A percentile compares a stretch with the other conserved stretches of the same genome.
Conservation (phyloP, 805 yeast genomes). For the Tetrapisispora namnaoensis region DNA sequence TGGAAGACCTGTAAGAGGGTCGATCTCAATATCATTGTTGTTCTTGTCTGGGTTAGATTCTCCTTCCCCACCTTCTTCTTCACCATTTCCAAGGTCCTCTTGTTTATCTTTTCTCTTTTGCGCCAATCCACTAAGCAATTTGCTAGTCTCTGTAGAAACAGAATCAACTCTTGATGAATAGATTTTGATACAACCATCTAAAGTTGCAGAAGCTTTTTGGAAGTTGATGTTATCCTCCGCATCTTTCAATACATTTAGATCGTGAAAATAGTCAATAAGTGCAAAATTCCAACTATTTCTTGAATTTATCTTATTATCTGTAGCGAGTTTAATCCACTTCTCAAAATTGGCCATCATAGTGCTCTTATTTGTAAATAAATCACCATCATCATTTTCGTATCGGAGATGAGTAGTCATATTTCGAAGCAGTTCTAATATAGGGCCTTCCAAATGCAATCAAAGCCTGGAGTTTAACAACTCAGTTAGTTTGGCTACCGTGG, state of each 20-base stretch:
- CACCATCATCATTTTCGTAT: constrained; percentile 9
- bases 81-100: constrained; percentile 15
- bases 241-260: constrained; percentile 61
- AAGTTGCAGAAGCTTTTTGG: constrained; percentile 81
- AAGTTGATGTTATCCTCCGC: constrained; percentile 73
- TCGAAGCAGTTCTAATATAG: too few relatives aligned
- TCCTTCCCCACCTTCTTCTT: constrained; percentile 18
- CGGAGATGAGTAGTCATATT: constrained; percentile 13
- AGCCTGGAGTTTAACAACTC: background rate
- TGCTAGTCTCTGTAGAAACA: constrained; percentile 84
- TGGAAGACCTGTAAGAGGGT: constrained; percentile 29
- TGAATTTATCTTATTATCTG: constrained; percentile 75
- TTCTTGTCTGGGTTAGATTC: constrained; percentile 17
- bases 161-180: constrained; percentile 87
- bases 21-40: constrained; percentile 22
- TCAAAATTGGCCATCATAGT: constrained; percentile 51
- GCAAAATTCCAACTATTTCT: constrained; percentile 87
- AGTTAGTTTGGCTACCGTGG: too few relatives aligned
- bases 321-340: constrained; percentile 73
- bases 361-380: constrained; percentile 26
- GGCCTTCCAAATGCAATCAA: background rate
- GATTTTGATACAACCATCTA: constrained; percentile 91
- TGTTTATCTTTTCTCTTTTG: constrained; percentile 27
- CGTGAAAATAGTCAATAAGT: constrained; percentile 84
- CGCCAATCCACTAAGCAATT: constrained; percentile 66